These are phyloP conservation scores for Juncus inflexus DNA, from an alignment of 176 grass and related monocot species.

Conservation along the genomic window DNA sequence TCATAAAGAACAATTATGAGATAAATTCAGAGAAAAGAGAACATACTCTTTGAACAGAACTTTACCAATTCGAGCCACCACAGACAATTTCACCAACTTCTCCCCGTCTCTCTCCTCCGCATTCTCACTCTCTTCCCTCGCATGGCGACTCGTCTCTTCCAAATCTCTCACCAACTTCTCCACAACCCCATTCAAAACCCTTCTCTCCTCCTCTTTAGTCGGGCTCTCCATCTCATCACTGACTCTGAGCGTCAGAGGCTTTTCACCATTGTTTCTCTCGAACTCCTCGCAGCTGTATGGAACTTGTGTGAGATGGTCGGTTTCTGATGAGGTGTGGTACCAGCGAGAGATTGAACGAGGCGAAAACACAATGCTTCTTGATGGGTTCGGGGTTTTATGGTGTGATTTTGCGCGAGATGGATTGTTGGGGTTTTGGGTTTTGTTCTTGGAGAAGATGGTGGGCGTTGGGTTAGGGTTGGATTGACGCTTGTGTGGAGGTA, in stretches of 20 bases:
- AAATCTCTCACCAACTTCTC: constrained; percentile 23
- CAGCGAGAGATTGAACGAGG: constrained; percentile 26
- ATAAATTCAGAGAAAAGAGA: neutral
- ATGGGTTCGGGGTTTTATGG: neutral
- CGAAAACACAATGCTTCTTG: constrained; percentile 16
- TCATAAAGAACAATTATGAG: too few species aligned
- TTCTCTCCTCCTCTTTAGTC: constrained; percentile 11
- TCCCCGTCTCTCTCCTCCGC: neutral
- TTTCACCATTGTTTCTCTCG: constrained; percentile 11
- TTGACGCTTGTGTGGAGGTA: constrained; percentile 40
- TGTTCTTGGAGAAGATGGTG: neutral
- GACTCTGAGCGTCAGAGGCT: constrained; percentile 24
- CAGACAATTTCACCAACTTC: neutral
- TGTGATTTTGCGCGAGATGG: too few species aligned
- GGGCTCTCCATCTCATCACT: neutral
- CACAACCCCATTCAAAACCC: constrained; percentile 20
- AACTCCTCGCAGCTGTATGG: constrained; percentile 13
- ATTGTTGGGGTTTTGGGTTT: neutral
- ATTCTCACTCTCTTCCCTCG: constrained; percentile 18
- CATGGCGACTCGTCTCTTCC: neutral
- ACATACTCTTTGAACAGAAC: constrained; percentile 33
- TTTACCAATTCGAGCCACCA: constrained; percentile 31
- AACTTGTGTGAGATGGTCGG: neutral
- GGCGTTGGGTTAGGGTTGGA: constrained; percentile 23
- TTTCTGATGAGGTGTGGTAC: constrained; percentile 11